phyloP scores from a whole-genome alignment of 1,284 basidiomycete species.

The Microbotryum intermedium region DNA sequence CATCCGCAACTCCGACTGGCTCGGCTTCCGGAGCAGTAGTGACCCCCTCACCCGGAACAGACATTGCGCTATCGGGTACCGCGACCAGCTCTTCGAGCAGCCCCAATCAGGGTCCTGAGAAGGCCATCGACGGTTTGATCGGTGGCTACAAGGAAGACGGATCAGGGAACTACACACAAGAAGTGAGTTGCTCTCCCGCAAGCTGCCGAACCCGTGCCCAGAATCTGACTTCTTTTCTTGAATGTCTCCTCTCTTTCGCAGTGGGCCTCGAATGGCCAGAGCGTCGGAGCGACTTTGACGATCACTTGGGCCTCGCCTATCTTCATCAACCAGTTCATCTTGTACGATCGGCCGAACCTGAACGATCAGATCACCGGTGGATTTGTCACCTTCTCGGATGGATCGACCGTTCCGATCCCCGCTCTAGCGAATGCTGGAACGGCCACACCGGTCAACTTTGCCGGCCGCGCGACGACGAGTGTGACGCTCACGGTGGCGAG shows the following conservation, averaged over 20 bases:
- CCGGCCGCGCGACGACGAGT: constrained; percentile 6
- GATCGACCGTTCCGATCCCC: neutral
- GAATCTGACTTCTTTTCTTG: neutral
- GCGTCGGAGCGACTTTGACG: constrained; percentile 5
- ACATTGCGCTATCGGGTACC: constrained; percentile 7
- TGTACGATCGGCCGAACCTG: constrained; percentile 3
- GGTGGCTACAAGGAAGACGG: constrained; percentile 12
- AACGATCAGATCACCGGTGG: constrained; percentile 14
- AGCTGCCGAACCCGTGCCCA: too few relatives aligned
- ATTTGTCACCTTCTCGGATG: neutral
- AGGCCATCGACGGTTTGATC: constrained; percentile 18
- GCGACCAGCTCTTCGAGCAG: neutral
- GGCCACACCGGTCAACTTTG: constrained; percentile 4
- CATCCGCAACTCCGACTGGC: constrained; percentile 2
- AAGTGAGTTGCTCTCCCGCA: neutral
- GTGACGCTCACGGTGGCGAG: constrained; percentile 20
- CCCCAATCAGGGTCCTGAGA: constrained; percentile 3
- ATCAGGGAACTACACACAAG: neutral
- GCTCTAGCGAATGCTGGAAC: too few relatives aligned
- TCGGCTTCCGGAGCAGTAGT: constrained; percentile 12
- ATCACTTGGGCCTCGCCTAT: constrained; percentile 6
- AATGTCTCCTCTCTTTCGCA: neutral
- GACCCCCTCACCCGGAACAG: neutral
- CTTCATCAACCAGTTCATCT: constrained; percentile 3
- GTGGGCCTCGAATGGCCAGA: constrained; percentile 10